Percentiles rank a stretch among this genome's conserved stretches.
Conservation (phyloP, 495 filamentous ascomycete species). For the Neurospora sp. region DNA sequence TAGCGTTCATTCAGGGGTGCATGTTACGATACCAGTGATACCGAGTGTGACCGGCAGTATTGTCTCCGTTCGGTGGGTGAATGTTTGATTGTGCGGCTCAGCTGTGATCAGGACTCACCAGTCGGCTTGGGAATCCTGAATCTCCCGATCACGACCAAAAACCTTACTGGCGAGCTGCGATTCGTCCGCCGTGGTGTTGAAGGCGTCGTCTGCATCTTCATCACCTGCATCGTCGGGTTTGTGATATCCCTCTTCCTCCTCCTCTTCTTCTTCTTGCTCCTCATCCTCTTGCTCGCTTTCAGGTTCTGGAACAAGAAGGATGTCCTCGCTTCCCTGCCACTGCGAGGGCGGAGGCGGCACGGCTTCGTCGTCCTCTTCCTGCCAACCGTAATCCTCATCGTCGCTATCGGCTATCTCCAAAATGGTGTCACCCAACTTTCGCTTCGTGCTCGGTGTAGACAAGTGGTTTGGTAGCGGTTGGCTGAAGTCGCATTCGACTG, state of each 20-base stretch:
- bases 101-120: neutral
- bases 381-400: constrained; percentile 42
- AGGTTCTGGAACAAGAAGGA: constrained; percentile 26
- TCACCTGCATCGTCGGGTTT: neutral
- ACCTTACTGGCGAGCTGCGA: neutral
- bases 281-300: constrained; percentile 20
- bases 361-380: constrained; percentile 35
- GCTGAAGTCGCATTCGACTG: constrained; percentile 15
- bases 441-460: constrained; percentile 26
- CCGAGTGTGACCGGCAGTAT: neutral
- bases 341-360: constrained; percentile 37
- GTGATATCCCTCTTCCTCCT: neutral
- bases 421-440: constrained; percentile 32
- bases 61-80: neutral
- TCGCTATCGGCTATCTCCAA: constrained; percentile 42
- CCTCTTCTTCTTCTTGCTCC: constrained; percentile 12
- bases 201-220: neutral
- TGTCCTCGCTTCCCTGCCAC: constrained; percentile 43
- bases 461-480: constrained; percentile 16
- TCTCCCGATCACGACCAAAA: neutral
- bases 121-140: neutral
- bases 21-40: neutral
- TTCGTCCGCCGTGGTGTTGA: neutral
- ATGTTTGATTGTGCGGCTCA: neutral
- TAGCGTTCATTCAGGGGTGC: neutral